Evolutionary conservation across 2,329 filamentous ascomycete species (phyloP).

Genomic region (Coniochaeta ligniaria): DNA sequence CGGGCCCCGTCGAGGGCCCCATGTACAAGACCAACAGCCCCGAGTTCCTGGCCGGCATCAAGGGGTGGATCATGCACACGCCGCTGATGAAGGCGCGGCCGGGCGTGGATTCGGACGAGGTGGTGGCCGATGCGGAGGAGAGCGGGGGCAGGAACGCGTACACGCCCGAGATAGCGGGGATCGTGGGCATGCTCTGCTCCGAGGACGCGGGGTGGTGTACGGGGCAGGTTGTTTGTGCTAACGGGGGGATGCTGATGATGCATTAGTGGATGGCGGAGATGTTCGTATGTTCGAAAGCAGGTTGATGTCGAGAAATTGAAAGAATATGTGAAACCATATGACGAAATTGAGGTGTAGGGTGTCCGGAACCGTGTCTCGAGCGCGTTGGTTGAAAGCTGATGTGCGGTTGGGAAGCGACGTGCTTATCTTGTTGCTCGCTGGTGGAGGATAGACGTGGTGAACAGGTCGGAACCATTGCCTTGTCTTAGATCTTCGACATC

Average conservation of each 20-base stretch:
- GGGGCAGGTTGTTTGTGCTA: conserved; percentile 72
- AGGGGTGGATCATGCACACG: conserved; percentile 38
- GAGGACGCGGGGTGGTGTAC: conserved; percentile 71
- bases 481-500: no score
- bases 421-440: no score
- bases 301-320: neutral
- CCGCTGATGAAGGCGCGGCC: conserved; percentile 57
- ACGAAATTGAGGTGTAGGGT: no score
- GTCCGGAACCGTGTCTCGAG: no score
- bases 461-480: no score
- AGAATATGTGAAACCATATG: neutral
- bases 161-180: conserved; percentile 64
- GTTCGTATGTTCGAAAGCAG: neutral
- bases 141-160: conserved; percentile 56
- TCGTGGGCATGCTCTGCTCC: conserved; percentile 69
- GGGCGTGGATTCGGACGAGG: conserved; percentile 53
- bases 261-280: conserved; percentile 15
- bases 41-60: conserved; percentile 34
- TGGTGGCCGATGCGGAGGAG: conserved; percentile 51
- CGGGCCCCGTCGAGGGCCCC: conserved; percentile 45
- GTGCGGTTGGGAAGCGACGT: no score
- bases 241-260: conserved; percentile 59
- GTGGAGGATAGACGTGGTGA: no score
- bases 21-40: conserved; percentile 39
- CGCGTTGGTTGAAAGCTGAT: no score